These are phyloP conservation scores for Trifolium dubium DNA, from an alignment of 306 rosid species.

Conservation along the genomic window DNA sequence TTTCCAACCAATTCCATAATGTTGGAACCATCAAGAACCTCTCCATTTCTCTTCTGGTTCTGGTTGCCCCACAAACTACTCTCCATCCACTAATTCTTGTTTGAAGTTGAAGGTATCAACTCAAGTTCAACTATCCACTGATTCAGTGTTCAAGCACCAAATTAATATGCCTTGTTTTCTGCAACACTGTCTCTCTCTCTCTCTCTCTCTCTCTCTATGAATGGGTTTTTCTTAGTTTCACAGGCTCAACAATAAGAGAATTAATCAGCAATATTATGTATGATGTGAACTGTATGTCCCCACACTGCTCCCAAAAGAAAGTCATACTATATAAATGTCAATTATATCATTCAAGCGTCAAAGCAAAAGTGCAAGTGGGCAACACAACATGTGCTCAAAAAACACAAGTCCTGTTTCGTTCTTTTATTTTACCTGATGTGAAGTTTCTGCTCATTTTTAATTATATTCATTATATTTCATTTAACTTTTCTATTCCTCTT, in stretches of 20 bases:
- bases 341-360: not conserved
- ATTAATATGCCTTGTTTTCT: not conserved
- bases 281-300: constrained; percentile 38
- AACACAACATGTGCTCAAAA: constrained; percentile 48
- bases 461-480: not conserved
- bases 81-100: not conserved
- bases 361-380: constrained; percentile 22
- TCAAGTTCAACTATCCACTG: no score
- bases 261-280: constrained; percentile 28
- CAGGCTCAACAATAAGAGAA: not conserved
- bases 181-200: not conserved
- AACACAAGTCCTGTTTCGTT: constrained; percentile 35
- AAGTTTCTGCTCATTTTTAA: constrained; percentile 22
- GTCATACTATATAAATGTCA: not conserved
- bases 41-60: constrained; percentile 41
- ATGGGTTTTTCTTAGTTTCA: not conserved
- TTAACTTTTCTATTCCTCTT: not conserved
- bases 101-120: not conserved
- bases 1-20: constrained; percentile 94
- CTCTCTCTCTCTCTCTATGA: not conserved
- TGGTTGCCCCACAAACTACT: no score
- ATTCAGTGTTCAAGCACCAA: not conserved
- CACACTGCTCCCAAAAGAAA: constrained; percentile 34
- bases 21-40: constrained; percentile 93
- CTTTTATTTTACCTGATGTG: not conserved